Evolutionary conservation across 768 basidiomycete species (phyloP).

Genomic region (Serendipita indica): DNA sequence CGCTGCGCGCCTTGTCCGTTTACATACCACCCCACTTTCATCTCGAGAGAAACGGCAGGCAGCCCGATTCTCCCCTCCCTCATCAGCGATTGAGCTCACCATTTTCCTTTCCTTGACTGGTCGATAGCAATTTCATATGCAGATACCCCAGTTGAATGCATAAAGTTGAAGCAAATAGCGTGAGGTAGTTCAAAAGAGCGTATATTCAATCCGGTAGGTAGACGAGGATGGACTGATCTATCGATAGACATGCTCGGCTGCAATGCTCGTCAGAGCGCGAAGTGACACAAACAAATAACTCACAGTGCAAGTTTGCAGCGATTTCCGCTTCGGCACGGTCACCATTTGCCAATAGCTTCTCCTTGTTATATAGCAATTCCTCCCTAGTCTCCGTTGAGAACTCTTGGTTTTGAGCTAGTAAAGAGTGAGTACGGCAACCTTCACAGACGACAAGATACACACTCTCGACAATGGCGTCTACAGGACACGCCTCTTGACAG

Average conservation of each 20-base stretch:
- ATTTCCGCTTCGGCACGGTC: constrained; percentile 96
- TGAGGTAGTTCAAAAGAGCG: too few relatives aligned
- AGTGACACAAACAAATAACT: constrained; percentile 20
- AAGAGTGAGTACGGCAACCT: constrained; percentile 12
- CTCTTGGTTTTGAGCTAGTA: constrained; percentile 86
- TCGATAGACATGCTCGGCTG: constrained; percentile 82
- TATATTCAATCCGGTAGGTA: too few relatives aligned
- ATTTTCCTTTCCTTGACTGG: too few relatives aligned
- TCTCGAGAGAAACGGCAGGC: too few relatives aligned
- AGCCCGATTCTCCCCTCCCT: too few relatives aligned
- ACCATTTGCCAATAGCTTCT: constrained; percentile 92
- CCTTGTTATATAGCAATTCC: constrained; percentile 97
- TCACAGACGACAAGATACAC: constrained; percentile 20
- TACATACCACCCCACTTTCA: too few relatives aligned
- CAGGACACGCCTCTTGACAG: constrained; percentile 98
- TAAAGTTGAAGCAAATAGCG: too few relatives aligned
- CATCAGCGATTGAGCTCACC: too few relatives aligned
- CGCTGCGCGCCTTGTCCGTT: too few relatives aligned
- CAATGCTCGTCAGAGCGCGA: too few relatives aligned
- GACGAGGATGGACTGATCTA: constrained; percentile 22
- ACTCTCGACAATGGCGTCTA: constrained; percentile 99
- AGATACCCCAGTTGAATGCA: too few relatives aligned
- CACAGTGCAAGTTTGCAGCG: constrained; percentile 80
- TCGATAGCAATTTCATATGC: too few relatives aligned
- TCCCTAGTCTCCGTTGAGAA: constrained; percentile 96